Evolutionary conservation across 139 green algal genomes (phyloP), one percentile per base, ranked within the genome.

Genomic region (Tetratostichococcus sp.): DNA sequence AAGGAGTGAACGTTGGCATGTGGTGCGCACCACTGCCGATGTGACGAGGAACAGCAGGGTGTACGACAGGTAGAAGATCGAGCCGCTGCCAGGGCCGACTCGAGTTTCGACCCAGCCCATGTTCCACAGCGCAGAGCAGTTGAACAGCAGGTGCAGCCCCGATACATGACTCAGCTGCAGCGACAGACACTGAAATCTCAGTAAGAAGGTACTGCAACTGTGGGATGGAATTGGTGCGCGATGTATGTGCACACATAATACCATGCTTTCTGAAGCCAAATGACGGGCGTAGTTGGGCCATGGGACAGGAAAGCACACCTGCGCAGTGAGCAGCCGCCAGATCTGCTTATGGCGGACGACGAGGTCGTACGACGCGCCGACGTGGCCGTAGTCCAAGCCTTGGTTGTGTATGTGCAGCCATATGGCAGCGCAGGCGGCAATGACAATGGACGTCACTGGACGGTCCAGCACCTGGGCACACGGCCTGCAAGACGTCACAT

Each of bases 111-210:
- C 71, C 16, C 69, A 59, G 30, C 84, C 82, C 6, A 91, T 30
- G 71, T 65, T 80, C 89, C 89, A 93, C 25, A 94, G 80, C 28
- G 86, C 72, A 19, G 31, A 80, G 42, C 93, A 65, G 69, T 93
- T 93, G 77, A 93, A 85, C 21, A 89, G 32, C 43, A 93, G 70
- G 81, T 93, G 89, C 22, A 93, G 39, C 23, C 86, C 16, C 4
- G 85, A 83, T 1, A 93, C 50, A 78, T 93, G 88, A 34, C 67
- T 82, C 25, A 92, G 43, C 70, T 91, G 75, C 50, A 62, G 14
- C 14, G 14, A 62, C 22, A n/a, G 50, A 23, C 11, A 62, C 19
- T 17, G 50, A 2, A 8, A 62, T 17, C 11, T 28, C 50, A 62
- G 8, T 50, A 22, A 8, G 39, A 50, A 50, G 8, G 14, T 22